Base-by-base conservation (phyloP, 768 basidiomycete genomes). In the Multifurca ochricompacta region DNA sequence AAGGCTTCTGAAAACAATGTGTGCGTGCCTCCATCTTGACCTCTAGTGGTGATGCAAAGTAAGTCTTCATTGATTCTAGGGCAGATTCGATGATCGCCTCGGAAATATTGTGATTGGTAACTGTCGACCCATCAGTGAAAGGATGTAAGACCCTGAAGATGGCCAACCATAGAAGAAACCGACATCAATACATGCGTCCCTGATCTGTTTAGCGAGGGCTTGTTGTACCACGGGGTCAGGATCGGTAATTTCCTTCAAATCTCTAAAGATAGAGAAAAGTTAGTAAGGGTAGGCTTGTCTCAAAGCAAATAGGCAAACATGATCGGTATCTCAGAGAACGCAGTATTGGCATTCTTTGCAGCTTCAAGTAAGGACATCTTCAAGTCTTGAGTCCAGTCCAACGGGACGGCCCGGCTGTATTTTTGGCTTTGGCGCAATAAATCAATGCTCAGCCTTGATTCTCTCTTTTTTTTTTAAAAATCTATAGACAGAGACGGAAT, bases 161-260 rank as follows among this genome's bases (percentile, higher is more conserved):
- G 1, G 43, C 71, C 19, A 58, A 86, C 85, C 78, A 62, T 92
- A 93, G 67, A 93, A 87, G 66, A 94, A 92, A 1, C 91, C 91
- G 6, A 88, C 87, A 48, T 79, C 76, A 51, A 88, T 81, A 60
- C 87, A 91, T 0, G 91, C 90, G 59, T 86, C 75, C 49, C 84
- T 74, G 39, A 93, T 76, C 59, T 79, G 68, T 21, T 69, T 63
- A 0, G 81, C 87, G 1, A 91, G 67, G 1, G 65, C 67, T 48
- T 65, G 63, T 37, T 78, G 74, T 21, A 70, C 65, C 1, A 28
- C 55, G 0, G 72, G 62, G 50, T 80, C 74, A 2, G 67, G 58
- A 43, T 65, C 72, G 11, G 62, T 54, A 19, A 78, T 68, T 52
- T 70, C 59, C 23, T 68, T 62, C 27, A 83, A 63, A 62, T 83